Evolutionary conservation across 306 rosid genomes (phyloP).

Genomic region (Ochetophila trinervis): DNA sequence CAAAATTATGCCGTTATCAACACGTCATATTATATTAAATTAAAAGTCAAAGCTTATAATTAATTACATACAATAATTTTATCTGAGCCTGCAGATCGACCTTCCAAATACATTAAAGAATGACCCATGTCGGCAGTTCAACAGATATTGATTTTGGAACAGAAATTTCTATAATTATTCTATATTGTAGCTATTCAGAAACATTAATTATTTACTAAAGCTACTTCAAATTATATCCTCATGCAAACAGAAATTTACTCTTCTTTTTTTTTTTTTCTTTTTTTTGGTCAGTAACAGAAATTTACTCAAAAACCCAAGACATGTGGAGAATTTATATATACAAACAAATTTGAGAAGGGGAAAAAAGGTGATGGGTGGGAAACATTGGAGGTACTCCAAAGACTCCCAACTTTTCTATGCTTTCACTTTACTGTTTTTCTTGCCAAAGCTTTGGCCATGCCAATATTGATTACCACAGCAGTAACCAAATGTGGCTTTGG

Average conservation of each 20-base stretch:
- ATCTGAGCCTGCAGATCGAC: conserved; percentile 2
- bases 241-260: not conserved
- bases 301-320: too few relatives aligned
- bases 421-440: conserved; percentile 28
- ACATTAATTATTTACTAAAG: not conserved
- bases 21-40: conserved; percentile 49
- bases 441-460: conserved; percentile 27
- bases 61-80: conserved; percentile 18
- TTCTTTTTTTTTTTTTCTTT: not conserved
- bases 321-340: conserved; percentile 1
- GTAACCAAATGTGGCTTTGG: conserved; percentile 21
- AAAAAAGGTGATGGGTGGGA: conserved; percentile 4
- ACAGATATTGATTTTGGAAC: not conserved
- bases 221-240: conserved; percentile 1
- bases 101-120: conserved; percentile 9
- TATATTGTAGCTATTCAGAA: not conserved
- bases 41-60: conserved; percentile 43
- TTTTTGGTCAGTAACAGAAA: not conserved
- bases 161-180: not conserved
- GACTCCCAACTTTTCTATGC: conserved; percentile 33
- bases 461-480: conserved; percentile 27
- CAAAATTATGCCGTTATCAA: conserved; percentile 47
- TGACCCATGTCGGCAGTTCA: conserved; percentile 17
- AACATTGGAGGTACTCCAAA: conserved; percentile 33
- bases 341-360: not conserved